A percentile compares a stretch with the other conserved stretches of the same genome.
Evolutionary conservation across 1,284 basidiomycete species (phyloP).

Genomic region (Papiliotrema terrestris): DNA sequence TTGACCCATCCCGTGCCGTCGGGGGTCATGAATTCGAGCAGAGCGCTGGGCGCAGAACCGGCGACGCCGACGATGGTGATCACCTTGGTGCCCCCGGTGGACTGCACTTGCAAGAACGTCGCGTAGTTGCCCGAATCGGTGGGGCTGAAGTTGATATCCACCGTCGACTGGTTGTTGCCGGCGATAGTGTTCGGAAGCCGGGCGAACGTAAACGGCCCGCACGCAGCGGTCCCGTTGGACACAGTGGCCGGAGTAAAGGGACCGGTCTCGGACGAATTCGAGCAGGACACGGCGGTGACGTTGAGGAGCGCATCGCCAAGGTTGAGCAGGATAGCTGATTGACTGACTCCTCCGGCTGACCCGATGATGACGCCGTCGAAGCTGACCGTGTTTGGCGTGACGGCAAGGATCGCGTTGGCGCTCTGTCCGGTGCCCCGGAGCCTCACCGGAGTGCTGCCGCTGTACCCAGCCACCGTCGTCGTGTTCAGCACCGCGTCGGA

Average conservation of each 20-base stretch:
- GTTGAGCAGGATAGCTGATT: constrained; percentile 11
- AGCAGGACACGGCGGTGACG: constrained; percentile 8
- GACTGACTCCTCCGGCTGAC: constrained; percentile 9
- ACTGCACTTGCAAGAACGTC: constrained; percentile 5
- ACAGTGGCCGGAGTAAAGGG: constrained; percentile 3
- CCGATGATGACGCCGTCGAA: constrained; percentile 13
- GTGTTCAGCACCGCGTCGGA: constrained; percentile 11
- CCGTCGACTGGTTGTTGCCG: constrained; percentile 9
- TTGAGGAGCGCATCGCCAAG: constrained; percentile 5
- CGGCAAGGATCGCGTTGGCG: constrained; percentile 5
- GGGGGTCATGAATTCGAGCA: constrained; percentile 10
- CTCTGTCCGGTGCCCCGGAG: constrained; percentile 10
- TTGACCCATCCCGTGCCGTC: constrained; percentile 10
- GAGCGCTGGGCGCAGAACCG: constrained; percentile 6
- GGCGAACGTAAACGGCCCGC: constrained; percentile 10
- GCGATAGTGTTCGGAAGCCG: constrained; percentile 5
- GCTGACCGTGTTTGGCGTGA: constrained; percentile 12
- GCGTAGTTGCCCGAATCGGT: constrained; percentile 9
- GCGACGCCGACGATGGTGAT: constrained; percentile 9
- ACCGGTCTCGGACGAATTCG: constrained; percentile 8
- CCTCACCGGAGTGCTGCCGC: constrained; percentile 6
- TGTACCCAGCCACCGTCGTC: constrained; percentile 1
- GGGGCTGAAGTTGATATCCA: constrained; percentile 9
- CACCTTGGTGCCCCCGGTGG: constrained; percentile 8
- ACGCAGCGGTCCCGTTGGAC: constrained; percentile 1